Evolutionary conservation across 345 rosid genomes (phyloP).

Genomic region (Brassica cretica): DNA sequence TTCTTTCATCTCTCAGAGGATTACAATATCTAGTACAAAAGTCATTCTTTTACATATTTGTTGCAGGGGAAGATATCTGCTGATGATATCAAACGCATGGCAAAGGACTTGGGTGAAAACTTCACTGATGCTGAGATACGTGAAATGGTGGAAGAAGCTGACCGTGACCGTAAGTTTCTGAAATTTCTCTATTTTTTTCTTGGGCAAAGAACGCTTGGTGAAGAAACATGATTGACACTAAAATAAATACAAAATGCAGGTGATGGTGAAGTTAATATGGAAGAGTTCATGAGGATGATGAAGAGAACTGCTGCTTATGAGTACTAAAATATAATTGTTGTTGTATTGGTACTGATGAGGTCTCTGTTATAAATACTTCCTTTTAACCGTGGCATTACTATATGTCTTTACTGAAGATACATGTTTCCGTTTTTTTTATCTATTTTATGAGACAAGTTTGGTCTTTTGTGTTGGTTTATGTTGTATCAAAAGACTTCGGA

Average conservation of each 20-base stretch:
- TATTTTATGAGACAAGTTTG: constrained; percentile 4
- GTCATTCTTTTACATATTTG: too few species aligned
- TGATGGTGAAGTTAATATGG: constrained; percentile 70
- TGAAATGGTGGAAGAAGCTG: constrained; percentile 92
- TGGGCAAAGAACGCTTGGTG: background rate
- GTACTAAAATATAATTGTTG: constrained; percentile 37
- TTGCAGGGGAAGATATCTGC: constrained; percentile 49
- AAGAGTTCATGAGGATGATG: constrained; percentile 84
- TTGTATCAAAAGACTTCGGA: constrained; percentile 1
- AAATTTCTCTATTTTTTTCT: background rate
- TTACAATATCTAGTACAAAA: background rate
- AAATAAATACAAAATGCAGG: constrained; percentile 38
- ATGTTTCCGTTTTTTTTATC: background rate
- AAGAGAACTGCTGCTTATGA: constrained; percentile 56
- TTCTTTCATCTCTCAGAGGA: background rate
- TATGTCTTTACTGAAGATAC: background rate
- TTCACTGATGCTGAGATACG: constrained; percentile 68
- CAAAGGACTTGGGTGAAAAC: constrained; percentile 82
- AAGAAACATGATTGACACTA: background rate
- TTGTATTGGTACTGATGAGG: constrained; percentile 3
- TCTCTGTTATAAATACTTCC: constrained; percentile 1
- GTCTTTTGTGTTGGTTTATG: background rate
- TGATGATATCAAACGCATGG: constrained; percentile 63
- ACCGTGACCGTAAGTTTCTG: constrained; percentile 67
- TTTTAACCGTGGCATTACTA: background rate